Evolutionary conservation across 768 basidiomycete genomes (phyloP), one percentile per base, ranked within the genome.

Genomic region (Suillus bovinus): DNA sequence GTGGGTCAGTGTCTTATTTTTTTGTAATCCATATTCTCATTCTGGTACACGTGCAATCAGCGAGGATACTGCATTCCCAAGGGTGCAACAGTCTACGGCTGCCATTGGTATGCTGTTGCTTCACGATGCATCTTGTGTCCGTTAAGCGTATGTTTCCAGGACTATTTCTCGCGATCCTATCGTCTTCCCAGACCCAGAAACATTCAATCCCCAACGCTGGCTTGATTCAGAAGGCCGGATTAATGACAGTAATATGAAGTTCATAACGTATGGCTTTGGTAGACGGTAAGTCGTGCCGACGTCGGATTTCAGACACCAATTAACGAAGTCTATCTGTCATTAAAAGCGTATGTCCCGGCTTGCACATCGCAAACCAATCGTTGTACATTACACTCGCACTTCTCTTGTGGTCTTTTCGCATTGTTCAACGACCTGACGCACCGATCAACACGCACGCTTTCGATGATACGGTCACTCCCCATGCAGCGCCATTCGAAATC

Each of bases 391-490:
- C 82, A 68, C 82, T 84, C 0, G 84, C 86, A 0, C 74, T 86
- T 10, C 70, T 85, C 14, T 76, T 86, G 16, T 88, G 86, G 85
- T 82, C 86, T 0, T 88, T 88, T 74, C 77, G 69, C 1, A 76
- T 89, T 36, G 73, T 72, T 13, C 66, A 79, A 22, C 81, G 85
- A 63, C 78, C 81, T 0, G 64, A 71, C 2, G 69, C 75, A 5
- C 84, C 85, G 0, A 86, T 89, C 61, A 82, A 90, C 69, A 79
- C 80, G 5, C 71, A 82, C 41, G 84, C 79, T 0, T 86, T 88
- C 70, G 84, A 82, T 5, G 83, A 86, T 65, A 80, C 80, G 3
- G 82, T 85, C 11, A 86, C 86, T 68, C 76, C 81, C 0, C 85
- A 86, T 61, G 86, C 88, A 2, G 24, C 7, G 4, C 49, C 29